phyloP scores from a whole-genome alignment of 2,329 filamentous ascomycete species.

The Trichophyton rubrum region DNA sequence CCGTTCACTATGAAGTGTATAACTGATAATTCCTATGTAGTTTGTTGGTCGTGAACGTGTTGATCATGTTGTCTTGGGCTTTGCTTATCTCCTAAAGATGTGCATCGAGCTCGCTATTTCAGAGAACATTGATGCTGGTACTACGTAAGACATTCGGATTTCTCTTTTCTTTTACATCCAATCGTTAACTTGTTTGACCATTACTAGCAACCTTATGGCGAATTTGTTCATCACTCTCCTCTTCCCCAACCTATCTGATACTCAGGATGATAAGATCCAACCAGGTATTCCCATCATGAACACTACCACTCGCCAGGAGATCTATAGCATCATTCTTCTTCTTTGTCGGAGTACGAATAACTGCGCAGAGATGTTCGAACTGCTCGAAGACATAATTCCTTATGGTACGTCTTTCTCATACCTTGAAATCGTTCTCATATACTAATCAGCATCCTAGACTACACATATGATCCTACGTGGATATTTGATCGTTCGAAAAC shows the following conservation, averaged over 20 bases:
- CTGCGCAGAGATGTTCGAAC: slow-evolving; percentile 41
- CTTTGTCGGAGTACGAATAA: slow-evolving; percentile 42
- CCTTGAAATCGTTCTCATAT: neutral
- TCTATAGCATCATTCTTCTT: slow-evolving; percentile 49
- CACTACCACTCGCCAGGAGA: slow-evolving; percentile 42
- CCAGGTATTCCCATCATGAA: slow-evolving; percentile 41
- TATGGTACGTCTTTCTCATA: slow-evolving; percentile 28
- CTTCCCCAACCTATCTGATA: slow-evolving; percentile 44
- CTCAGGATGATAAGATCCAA: slow-evolving; percentile 18
- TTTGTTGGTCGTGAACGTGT: slow-evolving; percentile 36
- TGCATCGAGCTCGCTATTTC: slow-evolving; percentile 30
- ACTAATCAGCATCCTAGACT: slow-evolving; percentile 32
- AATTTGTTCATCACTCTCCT: slow-evolving; percentile 52
- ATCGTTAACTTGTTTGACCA: slow-evolving; percentile 2
- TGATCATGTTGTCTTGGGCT: slow-evolving; percentile 33
- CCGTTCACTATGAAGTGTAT: neutral
- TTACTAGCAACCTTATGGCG: slow-evolving; percentile 32
- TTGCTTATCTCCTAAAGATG: slow-evolving; percentile 32
- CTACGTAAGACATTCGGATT: slow-evolving; percentile 19
- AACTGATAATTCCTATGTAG: slow-evolving; percentile 17
- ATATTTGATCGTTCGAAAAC: slow-evolving; percentile 53
- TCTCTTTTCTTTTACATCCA: neutral
- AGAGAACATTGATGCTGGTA: slow-evolving; percentile 23
- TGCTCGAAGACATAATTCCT: slow-evolving; percentile 41
- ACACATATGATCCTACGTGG: slow-evolving; percentile 49